A percentile compares a stretch with the other conserved stretches of the same genome.
Evolutionary conservation across 2,329 filamentous ascomycete species (phyloP).

Genomic region (Ceratocystis cacaofunesta): DNA sequence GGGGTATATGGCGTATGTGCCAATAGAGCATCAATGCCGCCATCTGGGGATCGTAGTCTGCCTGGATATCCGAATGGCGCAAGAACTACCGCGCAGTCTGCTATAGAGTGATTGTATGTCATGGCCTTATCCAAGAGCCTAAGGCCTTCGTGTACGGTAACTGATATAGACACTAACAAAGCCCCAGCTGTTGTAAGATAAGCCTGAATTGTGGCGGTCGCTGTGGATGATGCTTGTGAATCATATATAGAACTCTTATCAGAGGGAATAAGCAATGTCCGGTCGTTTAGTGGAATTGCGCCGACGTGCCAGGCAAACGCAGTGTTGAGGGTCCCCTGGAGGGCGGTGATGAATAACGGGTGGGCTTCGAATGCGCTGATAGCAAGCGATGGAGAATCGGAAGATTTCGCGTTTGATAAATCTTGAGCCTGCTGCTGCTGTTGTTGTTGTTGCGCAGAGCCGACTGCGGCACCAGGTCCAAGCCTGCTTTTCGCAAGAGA

Average conservation of each 20-base stretch:
- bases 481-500: constrained; percentile 11
- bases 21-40: constrained; percentile 3
- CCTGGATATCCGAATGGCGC: constrained; percentile 35
- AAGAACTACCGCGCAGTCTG: constrained; percentile 34
- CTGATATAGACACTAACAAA: constrained; percentile 35
- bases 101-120: constrained; percentile 27
- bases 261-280: constrained; percentile 20
- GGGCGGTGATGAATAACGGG: constrained; percentile 11
- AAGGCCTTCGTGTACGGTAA: constrained; percentile 35
- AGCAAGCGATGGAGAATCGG: neutral
- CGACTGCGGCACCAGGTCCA: neutral
- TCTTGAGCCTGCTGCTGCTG: constrained; percentile 2
- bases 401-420: neutral
- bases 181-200: constrained; percentile 42
- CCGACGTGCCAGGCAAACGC: constrained; percentile 2
- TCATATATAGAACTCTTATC: constrained; percentile 22
- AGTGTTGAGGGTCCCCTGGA: constrained; percentile 11
- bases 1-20: constrained; percentile 20
- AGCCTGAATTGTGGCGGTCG: constrained; percentile 37
- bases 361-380: constrained; percentile 8
- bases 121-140: constrained; percentile 32
- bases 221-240: constrained; percentile 22
- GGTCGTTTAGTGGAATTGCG: constrained; percentile 14
- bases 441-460: neutral
- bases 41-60: constrained; percentile 8